These are phyloP conservation scores for Crithidia sp. DNA, from an alignment of 208 protist species.

Conservation along the genomic window DNA sequence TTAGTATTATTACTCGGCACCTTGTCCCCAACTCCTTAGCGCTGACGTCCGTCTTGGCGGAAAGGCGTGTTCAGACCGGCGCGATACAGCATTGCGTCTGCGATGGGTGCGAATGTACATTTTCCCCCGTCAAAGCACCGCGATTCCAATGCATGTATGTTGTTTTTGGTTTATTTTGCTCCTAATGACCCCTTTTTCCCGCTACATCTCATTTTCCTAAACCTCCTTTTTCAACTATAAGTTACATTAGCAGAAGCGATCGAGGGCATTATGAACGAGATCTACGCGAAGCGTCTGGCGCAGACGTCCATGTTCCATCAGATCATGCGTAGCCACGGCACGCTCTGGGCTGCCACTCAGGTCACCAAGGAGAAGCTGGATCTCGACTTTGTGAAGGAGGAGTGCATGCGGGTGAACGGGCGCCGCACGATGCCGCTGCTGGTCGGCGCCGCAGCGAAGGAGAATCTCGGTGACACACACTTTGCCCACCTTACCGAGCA, in stretches of 20 bases:
- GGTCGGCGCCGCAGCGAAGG: conserved; percentile 63
- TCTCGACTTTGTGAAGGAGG: conserved; percentile 79
- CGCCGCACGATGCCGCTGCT: conserved; percentile 85
- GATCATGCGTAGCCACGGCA: conserved; percentile 85
- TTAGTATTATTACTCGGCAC: too few species aligned
- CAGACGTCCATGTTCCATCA: conserved; percentile 90
- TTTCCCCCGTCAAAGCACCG: too few species aligned
- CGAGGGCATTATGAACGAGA: conserved; percentile 69
- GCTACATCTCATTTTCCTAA: not conserved
- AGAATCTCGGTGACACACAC: conserved; percentile 67
- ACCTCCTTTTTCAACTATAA: not conserved
- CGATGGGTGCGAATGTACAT: too few species aligned
- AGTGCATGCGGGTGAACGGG: conserved; percentile 90
- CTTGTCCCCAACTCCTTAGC: too few species aligned
- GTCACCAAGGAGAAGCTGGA: conserved; percentile 85
- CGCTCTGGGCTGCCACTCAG: conserved; percentile 87
- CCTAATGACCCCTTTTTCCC: not conserved
- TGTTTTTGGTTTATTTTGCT: too few species aligned
- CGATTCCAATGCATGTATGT: too few species aligned
- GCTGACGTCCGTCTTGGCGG: too few species aligned
- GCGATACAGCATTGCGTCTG: too few species aligned
- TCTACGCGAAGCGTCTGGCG: conserved; percentile 78
- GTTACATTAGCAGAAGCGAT: too few species aligned
- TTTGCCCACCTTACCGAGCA: conserved; percentile 82
- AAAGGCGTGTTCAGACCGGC: too few species aligned